Evolutionary conservation across 805 yeast genomes (phyloP), one percentile per base, ranked within the genome.

Genomic region (Naumovozyma baii): DNA sequence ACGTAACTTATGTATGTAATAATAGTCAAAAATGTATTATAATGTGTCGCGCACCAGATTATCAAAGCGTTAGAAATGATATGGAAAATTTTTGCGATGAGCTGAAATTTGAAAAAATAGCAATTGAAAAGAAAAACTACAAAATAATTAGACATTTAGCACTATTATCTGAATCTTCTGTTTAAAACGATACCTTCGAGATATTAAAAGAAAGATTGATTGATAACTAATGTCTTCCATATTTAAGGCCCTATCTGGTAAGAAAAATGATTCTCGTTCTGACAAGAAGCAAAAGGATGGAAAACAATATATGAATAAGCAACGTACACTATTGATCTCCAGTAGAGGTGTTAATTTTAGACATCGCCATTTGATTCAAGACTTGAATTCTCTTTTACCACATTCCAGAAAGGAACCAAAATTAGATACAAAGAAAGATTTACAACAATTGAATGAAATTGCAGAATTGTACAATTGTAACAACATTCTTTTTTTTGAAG

Each of bases 391-490:
- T 17, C 68, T 92, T 60, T 66, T 92, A 60, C 98, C 98, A 41
- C 98, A 92, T 59, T 81, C 95, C 32, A 79, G 96, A 62, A 90
- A 88, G 59, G 98, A 92, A 66, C 94, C 96, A 45, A 92, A 92
- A 61, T 73, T 90, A 55, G 98, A 92, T 64, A 80, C 88, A 42
- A 92, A 92, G 66, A 84, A 88, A 60, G 84, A 85, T 61, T 72
- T 90, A 47, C 74, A 76, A 59, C 90, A 87, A 61, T 72, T 92
- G 44, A 92, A 92, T 57, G 98, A 92, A 67, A 83, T 88, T 45
- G 97, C 97, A 2, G 98, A 92, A 57, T 70, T 92, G 47, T 87
- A 90, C 74, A 92, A 92, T 71, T 92, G 98, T 73, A 92, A 92
- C 67, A 92, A 92, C 60, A 76, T 92, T 50, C 69, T 87, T 60